Percentiles rank a stretch among this genome's conserved stretches.
Conservation (phyloP, 2,329 filamentous ascomycete genomes). For the Aspergillus costaricaensis region DNA sequence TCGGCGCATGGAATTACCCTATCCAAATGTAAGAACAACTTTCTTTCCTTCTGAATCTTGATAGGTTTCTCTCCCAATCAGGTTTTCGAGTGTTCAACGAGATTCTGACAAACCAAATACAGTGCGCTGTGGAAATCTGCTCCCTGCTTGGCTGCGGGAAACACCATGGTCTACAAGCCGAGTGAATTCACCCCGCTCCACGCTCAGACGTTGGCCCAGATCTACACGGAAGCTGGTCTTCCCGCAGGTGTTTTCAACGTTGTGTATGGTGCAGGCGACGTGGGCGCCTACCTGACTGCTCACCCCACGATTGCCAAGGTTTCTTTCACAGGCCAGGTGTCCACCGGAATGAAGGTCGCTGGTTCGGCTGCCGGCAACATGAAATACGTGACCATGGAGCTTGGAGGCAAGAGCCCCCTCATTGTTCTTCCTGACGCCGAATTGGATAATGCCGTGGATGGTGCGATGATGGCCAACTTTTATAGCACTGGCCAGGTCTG, state of each 20-base stretch:
- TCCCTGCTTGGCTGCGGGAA: slow-evolving; percentile 80
- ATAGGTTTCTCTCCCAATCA: too few relatives aligned
- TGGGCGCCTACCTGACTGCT: slow-evolving; percentile 72
- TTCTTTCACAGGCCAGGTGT: slow-evolving; percentile 85
- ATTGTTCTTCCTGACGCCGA: slow-evolving; percentile 79
- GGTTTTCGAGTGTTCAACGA: not conserved
- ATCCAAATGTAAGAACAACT: slow-evolving; percentile 66
- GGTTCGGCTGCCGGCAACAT: slow-evolving; percentile 72
- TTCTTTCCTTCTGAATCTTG: too few relatives aligned
- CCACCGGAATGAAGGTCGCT: slow-evolving; percentile 80
- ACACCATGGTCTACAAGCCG: slow-evolving; percentile 89
- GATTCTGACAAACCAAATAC: slow-evolving; percentile 10
- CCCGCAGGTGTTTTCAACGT: slow-evolving; percentile 86
- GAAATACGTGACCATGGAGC: slow-evolving; percentile 92
- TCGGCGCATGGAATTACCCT: slow-evolving; percentile 91
- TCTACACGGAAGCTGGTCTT: slow-evolving; percentile 77
- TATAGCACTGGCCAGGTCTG: slow-evolving; percentile 90
- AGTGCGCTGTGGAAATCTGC: slow-evolving; percentile 83
- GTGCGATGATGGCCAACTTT: slow-evolving; percentile 93
- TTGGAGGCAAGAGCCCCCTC: slow-evolving; percentile 82
- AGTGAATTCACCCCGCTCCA: slow-evolving; percentile 87
- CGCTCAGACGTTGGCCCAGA: slow-evolving; percentile 70
- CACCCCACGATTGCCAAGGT: slow-evolving; percentile 79
- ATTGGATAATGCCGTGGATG: slow-evolving; percentile 77
- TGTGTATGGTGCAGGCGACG: slow-evolving; percentile 75